These are phyloP conservation scores for Cercophora scortea DNA, from an alignment of 495 filamentous ascomycete genomes.

Conservation along the genomic window DNA sequence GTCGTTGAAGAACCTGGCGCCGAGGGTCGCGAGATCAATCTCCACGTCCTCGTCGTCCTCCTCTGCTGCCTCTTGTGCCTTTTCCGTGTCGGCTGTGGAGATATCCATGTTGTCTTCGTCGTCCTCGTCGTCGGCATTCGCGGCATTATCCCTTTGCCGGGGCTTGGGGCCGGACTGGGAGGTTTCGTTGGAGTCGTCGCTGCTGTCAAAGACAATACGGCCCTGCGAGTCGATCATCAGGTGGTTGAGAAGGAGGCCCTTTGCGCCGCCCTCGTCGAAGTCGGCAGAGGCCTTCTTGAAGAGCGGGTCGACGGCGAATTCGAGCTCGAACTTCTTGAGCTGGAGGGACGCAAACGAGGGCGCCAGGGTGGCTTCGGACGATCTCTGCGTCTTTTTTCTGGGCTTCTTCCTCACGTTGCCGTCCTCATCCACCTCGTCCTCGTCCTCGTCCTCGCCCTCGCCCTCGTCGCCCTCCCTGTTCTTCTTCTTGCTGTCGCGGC, in stretches of 20 bases:
- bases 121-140: conserved; percentile 45
- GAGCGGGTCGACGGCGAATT: conserved; percentile 92
- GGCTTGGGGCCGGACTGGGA: conserved; percentile 29
- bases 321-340: conserved; percentile 94
- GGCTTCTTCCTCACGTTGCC: conserved; percentile 65
- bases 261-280: conserved; percentile 96
- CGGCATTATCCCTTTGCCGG: conserved; percentile 33
- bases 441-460: conserved; percentile 66
- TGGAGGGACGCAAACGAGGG: conserved; percentile 81
- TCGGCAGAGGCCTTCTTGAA: conserved; percentile 99
- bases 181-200: conserved; percentile 73
- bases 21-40: conserved; percentile 70
- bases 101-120: conserved; percentile 32
- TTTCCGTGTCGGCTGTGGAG: conserved; percentile 19
- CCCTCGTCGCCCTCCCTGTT: conserved; percentile 51
- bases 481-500: conserved; percentile 67
- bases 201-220: conserved; percentile 95
- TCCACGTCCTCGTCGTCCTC: conserved; percentile 45
- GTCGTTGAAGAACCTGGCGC: conserved; percentile 79
- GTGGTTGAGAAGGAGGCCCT: conserved; percentile 91
- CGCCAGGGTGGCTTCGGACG: conserved; percentile 86
- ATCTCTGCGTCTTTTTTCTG: conserved; percentile 66
- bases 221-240: conserved; percentile 86
- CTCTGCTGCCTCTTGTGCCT: conserved; percentile 28
- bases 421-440: conserved; percentile 74